A percentile compares a stretch with the other conserved stretches of the same genome.
phyloP scores from a whole-genome alignment of 2,329 filamentous ascomycete species.

The Trichoderma asperellum region DNA sequence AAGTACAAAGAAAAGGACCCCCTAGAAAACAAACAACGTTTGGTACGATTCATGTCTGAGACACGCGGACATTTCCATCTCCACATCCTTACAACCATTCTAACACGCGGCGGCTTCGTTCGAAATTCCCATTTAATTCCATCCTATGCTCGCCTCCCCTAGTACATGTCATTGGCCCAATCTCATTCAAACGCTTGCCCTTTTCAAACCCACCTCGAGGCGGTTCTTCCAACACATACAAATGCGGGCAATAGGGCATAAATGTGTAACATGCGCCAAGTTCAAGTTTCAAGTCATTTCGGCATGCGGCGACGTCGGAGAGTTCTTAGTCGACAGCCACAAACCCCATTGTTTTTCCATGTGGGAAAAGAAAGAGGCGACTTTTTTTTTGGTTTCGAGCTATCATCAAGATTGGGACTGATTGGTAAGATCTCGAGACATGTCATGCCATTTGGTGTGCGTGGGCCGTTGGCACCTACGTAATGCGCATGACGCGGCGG shows the following conservation, averaged over 20 bases:
- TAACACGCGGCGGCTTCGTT: neutral
- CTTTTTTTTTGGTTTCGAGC: neutral
- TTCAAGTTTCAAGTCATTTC: neutral
- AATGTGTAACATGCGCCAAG: neutral
- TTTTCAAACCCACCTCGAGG: too few relatives aligned
- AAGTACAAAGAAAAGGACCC: neutral
- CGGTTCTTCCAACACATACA: neutral
- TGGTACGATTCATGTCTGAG: neutral
- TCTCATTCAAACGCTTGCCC: neutral
- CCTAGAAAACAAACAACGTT: neutral
- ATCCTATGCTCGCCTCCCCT: neutral
- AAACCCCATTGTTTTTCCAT: neutral
- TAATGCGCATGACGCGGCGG: constrained; percentile 25
- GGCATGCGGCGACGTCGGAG: neutral
- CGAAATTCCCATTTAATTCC: neutral
- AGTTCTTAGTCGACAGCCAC: neutral
- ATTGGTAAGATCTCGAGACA: neutral
- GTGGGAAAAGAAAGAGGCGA: neutral
- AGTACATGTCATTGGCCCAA: neutral
- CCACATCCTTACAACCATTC: neutral
- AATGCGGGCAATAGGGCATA: too few relatives aligned
- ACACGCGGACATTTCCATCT: neutral
- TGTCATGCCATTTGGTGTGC: constrained; percentile 4
- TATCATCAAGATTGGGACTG: neutral
- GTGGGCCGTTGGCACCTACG: constrained; percentile 12